phyloP scores from a whole-genome alignment of 163 green algal species.

The Chlorella variabilis region DNA sequence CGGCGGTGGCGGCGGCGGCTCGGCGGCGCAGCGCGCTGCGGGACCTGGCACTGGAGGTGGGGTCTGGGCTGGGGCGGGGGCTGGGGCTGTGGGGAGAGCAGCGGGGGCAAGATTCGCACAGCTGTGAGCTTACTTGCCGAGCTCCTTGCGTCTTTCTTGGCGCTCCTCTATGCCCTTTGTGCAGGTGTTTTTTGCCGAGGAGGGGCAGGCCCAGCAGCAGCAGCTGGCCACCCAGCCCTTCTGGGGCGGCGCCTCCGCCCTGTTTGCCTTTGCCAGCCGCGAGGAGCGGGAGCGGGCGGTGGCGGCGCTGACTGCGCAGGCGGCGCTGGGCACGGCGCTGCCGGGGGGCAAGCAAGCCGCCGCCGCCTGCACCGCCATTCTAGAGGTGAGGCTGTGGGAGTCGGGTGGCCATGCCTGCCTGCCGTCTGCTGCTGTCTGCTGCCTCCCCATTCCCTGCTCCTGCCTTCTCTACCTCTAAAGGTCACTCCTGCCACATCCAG shows the following conservation, averaged over 20 bases:
- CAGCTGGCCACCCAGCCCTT: constrained; percentile 24
- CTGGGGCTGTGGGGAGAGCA: no score
- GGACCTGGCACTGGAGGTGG: constrained; percentile 66
- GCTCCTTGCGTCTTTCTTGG: no score
- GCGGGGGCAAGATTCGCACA: no score
- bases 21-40: constrained; percentile 72
- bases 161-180: no score
- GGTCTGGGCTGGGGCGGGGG: background rate
- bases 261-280: constrained; percentile 79
- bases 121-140: no score
- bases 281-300: constrained; percentile 55
- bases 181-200: constrained; percentile 52
- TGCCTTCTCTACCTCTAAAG: no score
- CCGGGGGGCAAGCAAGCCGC: constrained; percentile 40
- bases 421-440: background rate
- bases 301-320: constrained; percentile 47
- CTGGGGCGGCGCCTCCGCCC: constrained; percentile 81
- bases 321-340: constrained; percentile 52
- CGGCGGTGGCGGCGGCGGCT: constrained; percentile 78
- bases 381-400: constrained; percentile 45
- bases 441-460: no score
- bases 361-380: constrained; percentile 40
- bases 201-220: background rate
- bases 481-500: no score
- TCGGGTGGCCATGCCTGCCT: no score